These are phyloP conservation scores for Hypoxylon sp. DNA, from an alignment of 2,329 filamentous ascomycete genomes.

Conservation along the genomic window DNA sequence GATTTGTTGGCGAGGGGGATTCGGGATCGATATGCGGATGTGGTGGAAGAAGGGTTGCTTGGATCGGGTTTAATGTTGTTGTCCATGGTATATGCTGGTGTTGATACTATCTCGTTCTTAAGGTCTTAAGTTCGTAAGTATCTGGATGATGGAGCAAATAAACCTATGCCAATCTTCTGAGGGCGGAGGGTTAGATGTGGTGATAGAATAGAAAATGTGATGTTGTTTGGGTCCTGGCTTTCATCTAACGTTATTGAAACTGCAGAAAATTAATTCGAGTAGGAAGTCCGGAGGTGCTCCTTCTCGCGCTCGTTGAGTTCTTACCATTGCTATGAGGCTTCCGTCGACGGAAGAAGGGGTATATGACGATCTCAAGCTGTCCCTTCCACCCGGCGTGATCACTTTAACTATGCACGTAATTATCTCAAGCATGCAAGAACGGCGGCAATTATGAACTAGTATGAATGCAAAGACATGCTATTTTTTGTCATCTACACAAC, in stretches of 20 bases:
- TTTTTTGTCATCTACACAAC: slow-evolving; percentile 19
- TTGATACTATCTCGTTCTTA: slow-evolving; percentile 31
- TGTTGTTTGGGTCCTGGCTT: slow-evolving; percentile 5
- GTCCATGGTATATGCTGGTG: slow-evolving; percentile 41
- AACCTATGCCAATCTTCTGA: slow-evolving; percentile 31
- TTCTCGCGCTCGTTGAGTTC: slow-evolving; percentile 6
- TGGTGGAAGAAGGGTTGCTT: slow-evolving; percentile 10
- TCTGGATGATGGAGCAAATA: slow-evolving; percentile 32
- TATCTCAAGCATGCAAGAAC: neutral
- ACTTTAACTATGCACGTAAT: neutral
- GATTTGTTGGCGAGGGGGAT: slow-evolving; percentile 50
- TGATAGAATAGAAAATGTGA: slow-evolving; percentile 29
- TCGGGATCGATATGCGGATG: slow-evolving; percentile 21
- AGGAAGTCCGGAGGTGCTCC: neutral
- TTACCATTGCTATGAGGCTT: neutral
- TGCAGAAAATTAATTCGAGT: slow-evolving; percentile 1
- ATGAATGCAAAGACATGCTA: slow-evolving; percentile 2
- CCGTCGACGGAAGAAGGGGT: neutral
- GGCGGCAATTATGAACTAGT: neutral
- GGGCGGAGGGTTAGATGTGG: slow-evolving; percentile 30
- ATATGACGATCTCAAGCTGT: neutral
- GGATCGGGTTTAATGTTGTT: slow-evolving; percentile 30
- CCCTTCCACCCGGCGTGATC: neutral
- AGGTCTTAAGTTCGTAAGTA: slow-evolving; percentile 22
- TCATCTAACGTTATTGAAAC: neutral